These are phyloP conservation scores for Pythium scleroteichum DNA, from an alignment of 352 stramenopile species.

Conservation along the genomic window DNA sequence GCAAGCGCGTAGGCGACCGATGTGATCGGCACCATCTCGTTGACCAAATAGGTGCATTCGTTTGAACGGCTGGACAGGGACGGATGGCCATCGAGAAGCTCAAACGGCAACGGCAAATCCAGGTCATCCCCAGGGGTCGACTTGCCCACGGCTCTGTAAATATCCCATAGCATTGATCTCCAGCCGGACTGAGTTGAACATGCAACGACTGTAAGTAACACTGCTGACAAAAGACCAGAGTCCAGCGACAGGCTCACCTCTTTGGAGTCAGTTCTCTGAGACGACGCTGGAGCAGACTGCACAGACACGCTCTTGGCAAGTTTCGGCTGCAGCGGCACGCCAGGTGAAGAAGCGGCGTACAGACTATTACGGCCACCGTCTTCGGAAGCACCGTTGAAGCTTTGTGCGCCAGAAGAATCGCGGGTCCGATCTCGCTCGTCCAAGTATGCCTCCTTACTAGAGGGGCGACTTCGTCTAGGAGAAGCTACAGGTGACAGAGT, in stretches of 20 bases:
- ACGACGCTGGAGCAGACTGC: not conserved
- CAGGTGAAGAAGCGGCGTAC: not conserved
- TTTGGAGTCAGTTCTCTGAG: conserved; percentile 26
- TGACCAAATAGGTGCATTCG: conserved; percentile 90
- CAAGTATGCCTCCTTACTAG: conserved; percentile 8
- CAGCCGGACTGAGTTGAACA: conserved; percentile 34
- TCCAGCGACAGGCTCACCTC: conserved; percentile 17
- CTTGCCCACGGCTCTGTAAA: conserved; percentile 63
- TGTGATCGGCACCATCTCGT: conserved; percentile 93
- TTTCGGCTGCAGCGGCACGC: not conserved
- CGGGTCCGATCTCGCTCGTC: conserved; percentile 11
- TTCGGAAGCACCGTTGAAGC: conserved; percentile 15
- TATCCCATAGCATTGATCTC: conserved; percentile 67
- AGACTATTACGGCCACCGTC: not conserved
- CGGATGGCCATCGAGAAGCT: conserved; percentile 79
- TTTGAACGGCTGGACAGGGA: conserved; percentile 88
- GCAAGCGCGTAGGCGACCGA: conserved; percentile 95
- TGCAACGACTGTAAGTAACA: not conserved
- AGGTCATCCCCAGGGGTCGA: conserved; percentile 69
- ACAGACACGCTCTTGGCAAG: conserved; percentile 9
- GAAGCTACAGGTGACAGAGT: conserved; percentile 49
- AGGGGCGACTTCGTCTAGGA: conserved; percentile 18
- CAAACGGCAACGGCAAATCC: conserved; percentile 65
- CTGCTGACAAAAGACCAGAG: too few species aligned
- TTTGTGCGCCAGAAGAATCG: conserved; percentile 10